Base-by-base conservation (phyloP, 2,329 filamentous ascomycete genomes). In the Pseudogymnoascus verrucosus region DNA sequence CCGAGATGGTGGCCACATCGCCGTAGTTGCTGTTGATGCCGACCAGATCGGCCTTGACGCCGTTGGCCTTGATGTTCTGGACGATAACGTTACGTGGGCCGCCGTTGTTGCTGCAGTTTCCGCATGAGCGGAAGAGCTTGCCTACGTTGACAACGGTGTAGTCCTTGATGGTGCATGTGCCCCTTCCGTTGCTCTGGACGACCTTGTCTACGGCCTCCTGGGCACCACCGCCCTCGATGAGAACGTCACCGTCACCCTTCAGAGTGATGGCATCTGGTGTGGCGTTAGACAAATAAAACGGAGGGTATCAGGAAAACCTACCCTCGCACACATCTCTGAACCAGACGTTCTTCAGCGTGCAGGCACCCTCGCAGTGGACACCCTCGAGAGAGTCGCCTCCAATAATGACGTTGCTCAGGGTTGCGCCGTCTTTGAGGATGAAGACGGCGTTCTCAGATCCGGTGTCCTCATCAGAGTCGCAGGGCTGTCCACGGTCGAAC, bases 391-490 rank as follows among this genome's bases (percentile, higher is more conserved):
- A 75, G 64, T 79, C 76, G n/a, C 75, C 75, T 21, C 82, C 80
- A 62, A 83, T 82, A 69, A 83, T 82, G 70, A 80, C 80, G 68
- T 83, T 83, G 67, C 76, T 78, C 28, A 83, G 72, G 26, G 76
- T 80, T 31, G 77, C 82, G 31, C 81, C 81, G 61, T 77, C 74
- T 70, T 78, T 75, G 62, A 84, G 74, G 65, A 80, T 75, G 76
- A 84, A 84, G 70, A 84, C 80, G 54, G 81, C 78, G 61, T 78
- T 64, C 4, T 16, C 28, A 23, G 57, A 64, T 65, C 67, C 68
- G 19, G 66, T 68, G 31, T 69, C 68, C 6, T 42, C 62, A 19
- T 68, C 67, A 10, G 63, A 63, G 64, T 68, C 51, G 57, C 68
- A 69, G 31, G 64, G 44, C n/a, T 42, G 64, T 66, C 68, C 67